These are phyloP conservation scores for Xerophyta viscosa DNA, from an alignment of 106 monocot genomes.

Conservation along the genomic window DNA sequence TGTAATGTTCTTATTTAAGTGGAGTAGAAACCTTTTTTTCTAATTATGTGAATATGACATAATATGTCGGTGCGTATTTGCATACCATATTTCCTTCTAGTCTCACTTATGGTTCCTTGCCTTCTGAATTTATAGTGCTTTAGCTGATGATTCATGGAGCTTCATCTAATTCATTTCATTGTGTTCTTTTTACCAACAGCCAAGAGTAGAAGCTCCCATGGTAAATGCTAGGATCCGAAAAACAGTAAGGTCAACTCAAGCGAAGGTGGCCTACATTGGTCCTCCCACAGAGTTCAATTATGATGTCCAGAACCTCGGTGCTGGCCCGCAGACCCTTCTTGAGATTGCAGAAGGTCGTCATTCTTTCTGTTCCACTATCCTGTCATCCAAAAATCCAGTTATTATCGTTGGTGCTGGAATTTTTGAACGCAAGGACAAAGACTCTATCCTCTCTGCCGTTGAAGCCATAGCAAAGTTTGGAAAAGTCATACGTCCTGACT, in stretches of 20 bases:
- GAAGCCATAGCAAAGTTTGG: constrained; percentile 55
- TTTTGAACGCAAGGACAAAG: constrained; percentile 64
- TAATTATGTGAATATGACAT: too few species aligned
- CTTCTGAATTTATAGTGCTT: not conserved
- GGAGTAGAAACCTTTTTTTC: too few species aligned
- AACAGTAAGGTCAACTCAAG: constrained; percentile 63
- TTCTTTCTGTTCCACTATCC: constrained; percentile 74
- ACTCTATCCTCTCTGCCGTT: constrained; percentile 54
- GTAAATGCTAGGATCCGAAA: constrained; percentile 96
- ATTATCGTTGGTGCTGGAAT: constrained; percentile 78
- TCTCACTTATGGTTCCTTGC: not conserved
- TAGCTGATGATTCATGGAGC: too few species aligned
- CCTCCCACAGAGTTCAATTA: constrained; percentile 84
- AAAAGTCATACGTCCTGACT: constrained; percentile 51
- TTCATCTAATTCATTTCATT: too few species aligned
- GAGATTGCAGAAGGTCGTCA: constrained; percentile 89
- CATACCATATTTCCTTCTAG: not conserved
- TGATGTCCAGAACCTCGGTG: constrained; percentile 70
- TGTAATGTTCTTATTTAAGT: too few species aligned
- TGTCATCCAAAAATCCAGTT: constrained; percentile 73
- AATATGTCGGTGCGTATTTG: too few species aligned
- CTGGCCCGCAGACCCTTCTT: constrained; percentile 71
- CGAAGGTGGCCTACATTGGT: constrained; percentile 96
- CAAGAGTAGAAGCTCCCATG: constrained; percentile 94
- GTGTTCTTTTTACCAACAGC: too few species aligned